Evolutionary conservation across 306 rosid genomes (phyloP), one percentile per base, ranked within the genome.

Genomic region (Spatholobus suberectus): DNA sequence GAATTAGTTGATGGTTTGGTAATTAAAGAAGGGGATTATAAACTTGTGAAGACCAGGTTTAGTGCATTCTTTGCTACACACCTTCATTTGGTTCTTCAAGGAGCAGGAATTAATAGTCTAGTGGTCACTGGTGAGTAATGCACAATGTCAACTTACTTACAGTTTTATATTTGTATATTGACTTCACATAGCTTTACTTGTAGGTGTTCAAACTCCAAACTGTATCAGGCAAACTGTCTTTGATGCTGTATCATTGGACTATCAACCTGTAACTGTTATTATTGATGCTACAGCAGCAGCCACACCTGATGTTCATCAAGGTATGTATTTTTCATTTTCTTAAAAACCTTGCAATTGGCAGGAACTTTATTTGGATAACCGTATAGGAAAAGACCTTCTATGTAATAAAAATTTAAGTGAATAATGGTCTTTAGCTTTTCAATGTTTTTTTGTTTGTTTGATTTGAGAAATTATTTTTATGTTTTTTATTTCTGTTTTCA

Each of bases 121-220:
- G 91, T 92, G 43, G 58, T 95, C 78, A 83, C 90, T 32, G 99
- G 99, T 93, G 68, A 86, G 83, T 70, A 55, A n/a, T 41, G 26
- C 76, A 13, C 4, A 93, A 94, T 79, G 97, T 91, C 55, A 95
- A 27, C 63, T 37, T 43, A 54, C 35, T 82, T 78, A 3, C 21
- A 7, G 29, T 58, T 81, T 49, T 73, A 59, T 82, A 13, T 40
- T 71, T 29, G 37, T 59, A 65, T 52, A 11, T 20, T 76, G 47
- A 58, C 29, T 61, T 70, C 8, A 69, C 59, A 58, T 34, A 29
- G 63, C 58, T 83, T 29, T 55, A 17, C 26, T 70, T 84, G 14
- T 65, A 93, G 98, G 98, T 57, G 90, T 96, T 78, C 98, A 96
- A 90, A 93, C 98, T 80, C 99, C 99, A 63, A 96, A 96, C 82